Conservation (phyloP, 1,284 basidiomycete genomes). For the Ustilago shanxiensis region DNA sequence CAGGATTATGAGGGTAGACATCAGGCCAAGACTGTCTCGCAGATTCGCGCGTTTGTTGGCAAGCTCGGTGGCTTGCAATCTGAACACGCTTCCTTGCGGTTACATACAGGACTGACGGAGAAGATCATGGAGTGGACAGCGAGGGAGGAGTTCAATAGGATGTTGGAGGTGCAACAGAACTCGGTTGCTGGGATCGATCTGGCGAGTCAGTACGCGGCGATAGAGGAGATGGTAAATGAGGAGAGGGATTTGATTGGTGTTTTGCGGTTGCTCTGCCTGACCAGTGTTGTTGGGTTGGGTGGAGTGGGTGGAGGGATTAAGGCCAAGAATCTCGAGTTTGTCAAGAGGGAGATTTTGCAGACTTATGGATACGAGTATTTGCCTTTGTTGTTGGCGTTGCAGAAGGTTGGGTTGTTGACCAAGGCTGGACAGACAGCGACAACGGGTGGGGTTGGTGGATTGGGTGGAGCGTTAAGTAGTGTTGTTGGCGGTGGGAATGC, state of each 20-base stretch:
- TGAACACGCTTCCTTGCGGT: slow-evolving; percentile 86
- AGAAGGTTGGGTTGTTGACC: slow-evolving; percentile 77
- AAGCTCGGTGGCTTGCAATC: slow-evolving; percentile 90
- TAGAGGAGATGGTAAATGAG: slow-evolving; percentile 64
- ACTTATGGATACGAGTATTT: slow-evolving; percentile 92
- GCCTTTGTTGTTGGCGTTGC: slow-evolving; percentile 84
- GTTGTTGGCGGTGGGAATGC: slow-evolving; percentile 35
- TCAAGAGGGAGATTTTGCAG: slow-evolving; percentile 94
- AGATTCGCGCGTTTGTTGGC: slow-evolving; percentile 94
- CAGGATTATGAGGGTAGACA: slow-evolving; percentile 88
- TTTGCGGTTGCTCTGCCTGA: slow-evolving; percentile 85
- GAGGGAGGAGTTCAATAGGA: slow-evolving; percentile 85
- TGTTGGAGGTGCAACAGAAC: slow-evolving; percentile 96
- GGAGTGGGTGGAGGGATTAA: slow-evolving; percentile 81
- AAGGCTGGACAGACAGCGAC: slow-evolving; percentile 2
- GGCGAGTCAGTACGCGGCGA: slow-evolving; percentile 52
- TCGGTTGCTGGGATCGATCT: slow-evolving; percentile 77
- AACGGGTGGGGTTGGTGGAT: slow-evolving; percentile 12
- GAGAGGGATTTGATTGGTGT: slow-evolving; percentile 54
- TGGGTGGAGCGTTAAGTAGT: slow-evolving; percentile 34
- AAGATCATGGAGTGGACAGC: slow-evolving; percentile 85
- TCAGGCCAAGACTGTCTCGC: slow-evolving; percentile 88
- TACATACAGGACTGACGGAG: slow-evolving; percentile 95
- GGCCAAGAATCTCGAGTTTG: slow-evolving; percentile 83
- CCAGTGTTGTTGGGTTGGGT: slow-evolving; percentile 77